Conservation (phyloP, 495 filamentous ascomycete species). For the Podospora pseudopauciseta region DNA sequence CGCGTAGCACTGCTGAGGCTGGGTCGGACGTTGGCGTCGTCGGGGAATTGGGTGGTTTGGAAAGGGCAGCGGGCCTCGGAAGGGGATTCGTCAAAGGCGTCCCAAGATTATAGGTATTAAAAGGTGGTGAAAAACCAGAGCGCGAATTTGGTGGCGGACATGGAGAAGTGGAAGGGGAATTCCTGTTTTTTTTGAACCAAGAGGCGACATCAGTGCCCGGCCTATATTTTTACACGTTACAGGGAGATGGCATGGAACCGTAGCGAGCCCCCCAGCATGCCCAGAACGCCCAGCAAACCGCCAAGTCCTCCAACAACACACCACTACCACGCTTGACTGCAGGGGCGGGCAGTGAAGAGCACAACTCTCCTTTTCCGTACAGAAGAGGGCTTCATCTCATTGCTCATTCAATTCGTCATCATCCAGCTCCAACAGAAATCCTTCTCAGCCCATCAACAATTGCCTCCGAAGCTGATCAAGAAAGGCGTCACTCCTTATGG, state of each 20-base stretch:
- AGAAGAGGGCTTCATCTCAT: too few species aligned
- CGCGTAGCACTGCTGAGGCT: neutral
- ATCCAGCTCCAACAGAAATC: neutral
- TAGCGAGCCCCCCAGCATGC: neutral
- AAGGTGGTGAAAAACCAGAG: neutral
- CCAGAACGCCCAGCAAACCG: neutral
- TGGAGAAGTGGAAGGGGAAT: neutral
- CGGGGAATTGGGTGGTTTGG: neutral
- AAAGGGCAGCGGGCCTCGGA: neutral
- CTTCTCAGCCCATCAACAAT: neutral
- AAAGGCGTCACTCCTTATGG: neutral
- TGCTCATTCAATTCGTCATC: neutral
- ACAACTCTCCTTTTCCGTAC: too few species aligned
- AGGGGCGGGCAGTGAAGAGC: neutral
- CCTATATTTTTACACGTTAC: conserved; percentile 1
- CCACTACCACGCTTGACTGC: conserved; percentile 2
- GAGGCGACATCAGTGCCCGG: neutral
- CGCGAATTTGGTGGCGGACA: conserved; percentile 5
- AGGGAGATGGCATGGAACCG: conserved; percentile 5
- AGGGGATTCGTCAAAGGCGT: neutral
- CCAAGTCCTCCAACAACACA: conserved; percentile 7
- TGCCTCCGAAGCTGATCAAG: neutral
- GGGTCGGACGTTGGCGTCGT: neutral
- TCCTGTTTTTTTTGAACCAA: conserved; percentile 1
- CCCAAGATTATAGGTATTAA: neutral